These are phyloP conservation scores for Epichloe coenophiala DNA, from an alignment of 2,329 filamentous ascomycete genomes.

Conservation along the genomic window DNA sequence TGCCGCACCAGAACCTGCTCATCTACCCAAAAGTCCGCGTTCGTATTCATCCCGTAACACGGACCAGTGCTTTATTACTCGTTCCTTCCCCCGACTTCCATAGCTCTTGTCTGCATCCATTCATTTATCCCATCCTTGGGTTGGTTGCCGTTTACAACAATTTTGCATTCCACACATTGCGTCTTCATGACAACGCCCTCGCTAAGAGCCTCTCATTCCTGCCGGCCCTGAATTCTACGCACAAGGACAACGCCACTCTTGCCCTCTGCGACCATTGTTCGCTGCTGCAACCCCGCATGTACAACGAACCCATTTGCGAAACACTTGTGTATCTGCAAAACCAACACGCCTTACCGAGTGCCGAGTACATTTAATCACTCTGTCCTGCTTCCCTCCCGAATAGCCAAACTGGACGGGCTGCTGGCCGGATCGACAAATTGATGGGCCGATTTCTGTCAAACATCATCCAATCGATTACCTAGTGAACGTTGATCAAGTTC, in stretches of 20 bases:
- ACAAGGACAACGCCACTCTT: not conserved
- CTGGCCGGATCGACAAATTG: not conserved
- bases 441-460: not conserved
- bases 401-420: not conserved
- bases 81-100: not conserved
- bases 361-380: too few relatives aligned
- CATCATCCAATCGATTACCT: not conserved
- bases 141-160: too few relatives aligned
- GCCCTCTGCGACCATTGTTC: not conserved
- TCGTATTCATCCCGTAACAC: not conserved
- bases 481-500: not conserved
- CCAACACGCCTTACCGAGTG: not conserved
- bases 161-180: constrained; percentile 1
- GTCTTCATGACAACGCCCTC: not conserved
- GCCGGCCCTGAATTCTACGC: not conserved
- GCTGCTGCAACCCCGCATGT: not conserved
- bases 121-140: not conserved
- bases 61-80: not conserved
- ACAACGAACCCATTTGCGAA: not conserved
- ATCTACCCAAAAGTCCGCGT: not conserved
- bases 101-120: not conserved
- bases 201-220: not conserved
- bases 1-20: not conserved
- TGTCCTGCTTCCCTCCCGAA: too few relatives aligned
- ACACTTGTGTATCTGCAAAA: not conserved